Conservation (phyloP, 1,139 yeast species). For the Yamadazyma sp. region DNA sequence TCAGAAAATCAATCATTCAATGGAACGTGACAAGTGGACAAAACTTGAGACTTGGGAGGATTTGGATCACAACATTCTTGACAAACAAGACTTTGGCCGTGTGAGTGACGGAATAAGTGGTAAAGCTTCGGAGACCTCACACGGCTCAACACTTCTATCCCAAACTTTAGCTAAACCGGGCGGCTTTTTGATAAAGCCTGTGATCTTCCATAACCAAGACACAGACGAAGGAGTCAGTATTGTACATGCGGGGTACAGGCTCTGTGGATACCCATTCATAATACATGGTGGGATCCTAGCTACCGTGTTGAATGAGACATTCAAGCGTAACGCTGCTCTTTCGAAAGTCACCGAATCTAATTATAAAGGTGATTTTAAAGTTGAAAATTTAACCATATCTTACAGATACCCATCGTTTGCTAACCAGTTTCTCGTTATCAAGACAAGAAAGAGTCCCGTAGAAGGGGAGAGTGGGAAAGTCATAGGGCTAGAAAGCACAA, state of each 20-base stretch:
- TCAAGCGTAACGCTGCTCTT: conserved; percentile 58
- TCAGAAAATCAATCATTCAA: conserved; percentile 41
- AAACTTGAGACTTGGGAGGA: conserved; percentile 61
- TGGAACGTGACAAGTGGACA: conserved; percentile 41
- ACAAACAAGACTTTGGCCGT: conserved; percentile 25
- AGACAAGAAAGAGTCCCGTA: conserved; percentile 39
- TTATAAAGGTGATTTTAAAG: conserved; percentile 43
- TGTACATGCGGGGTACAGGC: conserved; percentile 73
- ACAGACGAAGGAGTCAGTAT: conserved; percentile 65
- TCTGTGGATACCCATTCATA: conserved; percentile 86
- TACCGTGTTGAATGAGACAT: conserved; percentile 74
- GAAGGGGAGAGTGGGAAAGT: conserved; percentile 26
- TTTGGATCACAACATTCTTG: conserved; percentile 46
- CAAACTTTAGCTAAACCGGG: conserved; percentile 60
- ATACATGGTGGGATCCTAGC: conserved; percentile 92
- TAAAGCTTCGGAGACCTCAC: neutral
- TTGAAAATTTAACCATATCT: conserved; percentile 51
- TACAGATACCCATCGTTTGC: conserved; percentile 79
- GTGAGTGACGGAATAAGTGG: conserved; percentile 19
- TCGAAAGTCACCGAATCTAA: conserved; percentile 28
- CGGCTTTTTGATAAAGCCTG: conserved; percentile 73
- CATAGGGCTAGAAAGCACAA: conserved; percentile 29
- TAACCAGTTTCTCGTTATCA: conserved; percentile 72
- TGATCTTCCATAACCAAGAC: conserved; percentile 59
- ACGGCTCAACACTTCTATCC: conserved; percentile 21